phyloP scores from a whole-genome alignment of 2,329 filamentous ascomycete genomes.

The Stagonosporopsis cucurbitacearum region DNA sequence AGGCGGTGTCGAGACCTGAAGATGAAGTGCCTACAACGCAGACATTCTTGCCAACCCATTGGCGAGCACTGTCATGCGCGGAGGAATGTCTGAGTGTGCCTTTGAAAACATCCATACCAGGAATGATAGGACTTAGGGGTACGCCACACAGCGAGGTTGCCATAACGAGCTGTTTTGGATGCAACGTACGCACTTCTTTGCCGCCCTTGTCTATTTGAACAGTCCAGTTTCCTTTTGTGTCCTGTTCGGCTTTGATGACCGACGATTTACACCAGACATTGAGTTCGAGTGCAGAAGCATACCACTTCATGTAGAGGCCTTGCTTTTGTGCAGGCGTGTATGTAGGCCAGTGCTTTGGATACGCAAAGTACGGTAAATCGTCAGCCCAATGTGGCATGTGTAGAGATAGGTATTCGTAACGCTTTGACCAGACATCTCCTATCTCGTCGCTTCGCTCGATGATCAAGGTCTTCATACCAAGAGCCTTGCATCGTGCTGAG shows the following conservation, averaged over 20 bases:
- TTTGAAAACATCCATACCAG: slow-evolving; percentile 60
- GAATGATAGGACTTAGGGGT: slow-evolving; percentile 48
- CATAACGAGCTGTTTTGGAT: slow-evolving; percentile 15
- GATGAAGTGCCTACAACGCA: slow-evolving; percentile 72
- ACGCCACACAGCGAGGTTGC: slow-evolving; percentile 16
- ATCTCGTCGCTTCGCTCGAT: slow-evolving; percentile 39
- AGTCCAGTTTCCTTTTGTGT: slow-evolving; percentile 7
- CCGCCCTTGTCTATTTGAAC: slow-evolving; percentile 10
- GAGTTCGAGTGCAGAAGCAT: slow-evolving; percentile 29
- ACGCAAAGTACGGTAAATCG: slow-evolving; percentile 40
- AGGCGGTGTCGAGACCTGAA: slow-evolving; percentile 71
- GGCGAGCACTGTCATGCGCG: slow-evolving; percentile 54
- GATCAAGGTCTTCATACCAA: slow-evolving; percentile 35
- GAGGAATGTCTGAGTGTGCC: slow-evolving; percentile 63
- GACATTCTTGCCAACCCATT: slow-evolving; percentile 58
- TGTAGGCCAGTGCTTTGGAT: slow-evolving; percentile 42
- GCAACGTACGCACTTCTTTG: slow-evolving; percentile 7
- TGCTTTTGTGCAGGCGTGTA: slow-evolving; percentile 43
- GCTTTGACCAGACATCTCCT: slow-evolving; percentile 42
- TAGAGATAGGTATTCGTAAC: slow-evolving; percentile 43
- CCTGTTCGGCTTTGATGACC: slow-evolving; percentile 5
- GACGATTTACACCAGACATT: slow-evolving; percentile 13
- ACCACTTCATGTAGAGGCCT: slow-evolving; percentile 40
- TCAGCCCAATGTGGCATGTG: slow-evolving; percentile 44
- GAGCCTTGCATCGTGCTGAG: slow-evolving; percentile 14